A percentile compares a stretch with the other conserved stretches of the same genome.
Conservation (phyloP, 768 basidiomycete species). For the Trichaptum fuscoviolaceum region DNA sequence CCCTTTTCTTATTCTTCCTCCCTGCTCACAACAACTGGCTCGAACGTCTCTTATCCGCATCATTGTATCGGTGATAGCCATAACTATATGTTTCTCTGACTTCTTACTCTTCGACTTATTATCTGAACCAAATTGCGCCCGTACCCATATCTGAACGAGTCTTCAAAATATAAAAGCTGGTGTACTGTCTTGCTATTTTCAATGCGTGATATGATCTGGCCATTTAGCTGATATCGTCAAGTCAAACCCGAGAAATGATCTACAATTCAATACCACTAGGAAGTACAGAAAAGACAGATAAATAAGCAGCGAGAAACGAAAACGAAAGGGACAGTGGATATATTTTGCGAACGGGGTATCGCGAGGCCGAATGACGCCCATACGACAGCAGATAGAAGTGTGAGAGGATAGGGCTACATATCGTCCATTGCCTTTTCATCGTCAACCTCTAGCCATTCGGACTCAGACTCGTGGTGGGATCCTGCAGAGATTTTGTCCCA, state of each 20-base stretch:
- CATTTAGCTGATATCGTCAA: not conserved
- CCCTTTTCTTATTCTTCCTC: constrained; percentile 15
- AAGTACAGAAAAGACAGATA: constrained; percentile 5
- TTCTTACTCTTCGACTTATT: constrained; percentile 3
- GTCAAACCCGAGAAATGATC: not conserved
- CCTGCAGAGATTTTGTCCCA: constrained; percentile 67
- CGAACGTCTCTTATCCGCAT: not conserved
- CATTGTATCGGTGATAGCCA: not conserved
- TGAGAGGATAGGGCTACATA: constrained; percentile 1
- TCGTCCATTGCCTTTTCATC: constrained; percentile 24
- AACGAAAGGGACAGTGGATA: not conserved
- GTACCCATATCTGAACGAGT: not conserved
- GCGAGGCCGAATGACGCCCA: constrained; percentile 4
- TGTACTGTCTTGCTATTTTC: not conserved
- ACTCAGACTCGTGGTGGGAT: constrained; percentile 72
- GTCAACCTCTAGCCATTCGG: constrained; percentile 86
- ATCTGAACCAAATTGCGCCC: not conserved
- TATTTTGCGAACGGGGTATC: not conserved
- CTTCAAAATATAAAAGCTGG: not conserved
- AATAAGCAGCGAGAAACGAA: not conserved
- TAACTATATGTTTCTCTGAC: constrained; percentile 6
- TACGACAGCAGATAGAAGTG: constrained; percentile 9
- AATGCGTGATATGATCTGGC: not conserved
- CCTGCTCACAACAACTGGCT: constrained; percentile 11
- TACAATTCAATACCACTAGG: not conserved